A percentile compares a stretch with the other conserved stretches of the same genome.
phyloP scores from a whole-genome alignment of 78 protist species.

The Chrysochromulina tobinii region DNA sequence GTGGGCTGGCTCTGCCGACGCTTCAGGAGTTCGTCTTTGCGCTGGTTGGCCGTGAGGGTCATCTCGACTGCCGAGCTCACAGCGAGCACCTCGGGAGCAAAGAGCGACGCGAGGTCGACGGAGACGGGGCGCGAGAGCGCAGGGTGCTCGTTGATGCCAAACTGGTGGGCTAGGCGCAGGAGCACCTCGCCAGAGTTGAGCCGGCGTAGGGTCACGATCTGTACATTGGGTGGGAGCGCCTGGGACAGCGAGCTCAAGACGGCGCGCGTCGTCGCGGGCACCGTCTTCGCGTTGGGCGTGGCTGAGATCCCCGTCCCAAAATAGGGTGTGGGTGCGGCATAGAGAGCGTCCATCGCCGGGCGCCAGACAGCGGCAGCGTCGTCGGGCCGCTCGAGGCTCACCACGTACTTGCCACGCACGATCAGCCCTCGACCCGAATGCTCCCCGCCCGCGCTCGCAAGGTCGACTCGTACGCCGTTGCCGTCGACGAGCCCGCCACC shows the following conservation, averaged over 20 bases:
- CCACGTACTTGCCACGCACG: neutral
- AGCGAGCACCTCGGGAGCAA: neutral
- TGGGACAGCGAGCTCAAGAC: neutral
- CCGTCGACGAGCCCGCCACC: conserved; percentile 43
- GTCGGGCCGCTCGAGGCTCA: neutral
- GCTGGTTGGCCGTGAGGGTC: neutral
- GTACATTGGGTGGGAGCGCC: neutral
- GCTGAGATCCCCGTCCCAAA: neutral
- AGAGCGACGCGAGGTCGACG: conserved; percentile 18
- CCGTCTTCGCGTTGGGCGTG: neutral
- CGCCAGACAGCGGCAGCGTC: neutral
- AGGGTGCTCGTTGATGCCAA: neutral
- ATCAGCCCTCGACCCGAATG: neutral
- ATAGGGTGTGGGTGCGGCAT: neutral
- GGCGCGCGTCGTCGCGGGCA: neutral
- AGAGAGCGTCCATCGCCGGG: neutral
- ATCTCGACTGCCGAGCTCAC: conserved; percentile 3
- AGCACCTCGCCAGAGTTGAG: neutral
- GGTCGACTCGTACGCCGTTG: conserved; percentile 26
- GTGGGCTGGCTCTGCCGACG: too few species aligned
- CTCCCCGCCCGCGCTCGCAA: conserved; percentile 11
- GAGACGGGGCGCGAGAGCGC: neutral
- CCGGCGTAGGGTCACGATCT: neutral
- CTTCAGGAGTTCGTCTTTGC: too few species aligned
- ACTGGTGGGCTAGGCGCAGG: conserved; percentile 35